phyloP scores from a whole-genome alignment of 1,284 basidiomycete genomes.

The Amylostereum areolatum region DNA sequence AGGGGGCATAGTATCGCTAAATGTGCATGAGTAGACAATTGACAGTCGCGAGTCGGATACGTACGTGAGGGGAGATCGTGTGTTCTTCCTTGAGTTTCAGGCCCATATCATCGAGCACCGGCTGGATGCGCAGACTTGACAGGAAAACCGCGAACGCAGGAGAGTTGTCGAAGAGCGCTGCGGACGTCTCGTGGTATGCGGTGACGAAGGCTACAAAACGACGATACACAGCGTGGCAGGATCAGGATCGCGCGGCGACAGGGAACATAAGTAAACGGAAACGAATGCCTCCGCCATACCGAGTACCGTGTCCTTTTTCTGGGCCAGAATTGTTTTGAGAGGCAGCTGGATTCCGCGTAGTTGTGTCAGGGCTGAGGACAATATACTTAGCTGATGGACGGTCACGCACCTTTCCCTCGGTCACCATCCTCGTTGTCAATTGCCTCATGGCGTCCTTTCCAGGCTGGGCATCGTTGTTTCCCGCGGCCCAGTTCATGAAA shows the following conservation, averaged over 20 bases:
- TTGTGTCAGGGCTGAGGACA: background rate
- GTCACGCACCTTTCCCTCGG: background rate
- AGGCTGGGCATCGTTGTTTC: background rate
- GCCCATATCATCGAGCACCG: constrained; percentile 10
- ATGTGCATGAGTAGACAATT: background rate
- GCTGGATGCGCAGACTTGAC: constrained; percentile 12
- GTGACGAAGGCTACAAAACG: too few species aligned
- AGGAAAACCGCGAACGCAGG: constrained; percentile 20
- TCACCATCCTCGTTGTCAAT: background rate
- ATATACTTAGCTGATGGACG: too few species aligned
- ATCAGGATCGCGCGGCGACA: too few species aligned
- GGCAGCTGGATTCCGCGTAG: constrained; percentile 5
- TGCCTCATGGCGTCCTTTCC: background rate
- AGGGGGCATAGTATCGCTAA: constrained; percentile 1
- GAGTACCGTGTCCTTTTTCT: too few species aligned
- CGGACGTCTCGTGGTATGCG: background rate
- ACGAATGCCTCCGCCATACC: too few species aligned
- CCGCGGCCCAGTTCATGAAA: constrained; percentile 38
- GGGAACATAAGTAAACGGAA: too few species aligned
- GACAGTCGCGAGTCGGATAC: background rate
- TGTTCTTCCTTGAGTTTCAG: constrained; percentile 14
- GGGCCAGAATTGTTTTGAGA: too few species aligned
- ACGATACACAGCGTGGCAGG: too few species aligned
- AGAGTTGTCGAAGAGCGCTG: constrained; percentile 22
- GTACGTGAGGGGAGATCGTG: constrained; percentile 11